Percentiles rank a stretch among this genome's conserved stretches.
phyloP scores from a whole-genome alignment of 139 green algal genomes.

The Volvox africanus region DNA sequence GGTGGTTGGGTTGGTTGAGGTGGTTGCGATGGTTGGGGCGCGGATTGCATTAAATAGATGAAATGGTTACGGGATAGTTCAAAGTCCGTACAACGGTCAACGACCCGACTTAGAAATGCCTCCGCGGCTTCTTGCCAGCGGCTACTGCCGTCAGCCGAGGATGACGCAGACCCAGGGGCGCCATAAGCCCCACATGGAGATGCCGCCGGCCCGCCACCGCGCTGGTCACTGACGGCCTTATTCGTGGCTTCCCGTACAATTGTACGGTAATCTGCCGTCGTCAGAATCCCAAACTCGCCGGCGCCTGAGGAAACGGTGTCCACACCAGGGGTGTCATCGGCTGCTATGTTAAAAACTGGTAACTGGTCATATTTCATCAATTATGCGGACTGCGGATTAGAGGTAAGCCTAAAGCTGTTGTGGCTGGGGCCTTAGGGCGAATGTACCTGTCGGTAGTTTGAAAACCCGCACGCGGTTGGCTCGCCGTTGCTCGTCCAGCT shows the following conservation, averaged over 20 bases:
- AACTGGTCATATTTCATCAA: no score
- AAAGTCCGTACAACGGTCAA: constrained; percentile 30
- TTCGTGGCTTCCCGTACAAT: neutral
- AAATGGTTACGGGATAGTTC: neutral
- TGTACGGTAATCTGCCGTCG: neutral
- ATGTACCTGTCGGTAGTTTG: constrained; percentile 34
- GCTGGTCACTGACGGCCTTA: neutral
- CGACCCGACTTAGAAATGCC: constrained; percentile 11
- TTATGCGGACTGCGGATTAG: no score
- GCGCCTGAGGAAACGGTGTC: neutral
- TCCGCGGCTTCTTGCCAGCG: constrained; percentile 5
- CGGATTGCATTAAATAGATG: neutral
- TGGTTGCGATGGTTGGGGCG: neutral
- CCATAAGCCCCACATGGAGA: neutral
- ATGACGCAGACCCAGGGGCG: neutral
- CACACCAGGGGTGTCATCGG: no score
- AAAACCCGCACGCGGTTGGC: constrained; percentile 21
- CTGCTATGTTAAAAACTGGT: no score
- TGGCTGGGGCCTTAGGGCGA: no score
- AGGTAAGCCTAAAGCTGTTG: no score
- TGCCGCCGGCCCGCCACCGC: neutral
- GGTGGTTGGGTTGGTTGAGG: neutral
- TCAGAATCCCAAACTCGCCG: constrained; percentile 32
- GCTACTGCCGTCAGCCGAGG: neutral
- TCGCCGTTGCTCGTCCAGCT: constrained; percentile 34